A percentile compares a stretch with the other conserved stretches of the same genome.
These are phyloP conservation scores for Rhizopogon roseolus DNA, from an alignment of 768 basidiomycete species.

Conservation along the genomic window DNA sequence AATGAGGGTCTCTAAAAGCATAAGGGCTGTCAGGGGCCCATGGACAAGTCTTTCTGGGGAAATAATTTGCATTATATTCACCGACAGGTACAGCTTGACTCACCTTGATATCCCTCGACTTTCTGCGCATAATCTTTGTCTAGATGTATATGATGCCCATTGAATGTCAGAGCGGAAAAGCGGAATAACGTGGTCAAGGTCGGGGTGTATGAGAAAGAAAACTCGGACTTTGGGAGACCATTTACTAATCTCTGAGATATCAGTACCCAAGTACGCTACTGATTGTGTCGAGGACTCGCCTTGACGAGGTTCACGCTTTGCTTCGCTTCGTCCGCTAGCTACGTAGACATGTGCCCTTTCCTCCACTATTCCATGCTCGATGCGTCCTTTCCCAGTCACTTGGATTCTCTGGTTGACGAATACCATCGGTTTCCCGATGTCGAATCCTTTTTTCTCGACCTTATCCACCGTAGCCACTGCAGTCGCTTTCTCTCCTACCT, in stretches of 20 bases:
- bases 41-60: constrained; percentile 74
- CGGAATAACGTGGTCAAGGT: constrained; percentile 73
- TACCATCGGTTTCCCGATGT: constrained; percentile 56
- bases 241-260: constrained; percentile 33
- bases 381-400: constrained; percentile 38
- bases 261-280: not conserved
- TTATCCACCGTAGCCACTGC: constrained; percentile 45
- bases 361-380: constrained; percentile 49
- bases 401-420: constrained; percentile 67
- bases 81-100: not conserved
- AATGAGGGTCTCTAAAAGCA: constrained; percentile 62
- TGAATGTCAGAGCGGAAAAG: constrained; percentile 84
- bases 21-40: constrained; percentile 75
- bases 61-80: constrained; percentile 1
- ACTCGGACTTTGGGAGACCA: constrained; percentile 46
- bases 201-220: constrained; percentile 64
- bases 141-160: constrained; percentile 81
- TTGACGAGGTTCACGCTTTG: constrained; percentile 31
- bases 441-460: constrained; percentile 63
- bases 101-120: constrained; percentile 71
- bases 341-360: constrained; percentile 66
- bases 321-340: constrained; percentile 9
- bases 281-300: constrained; percentile 27
- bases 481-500: constrained; percentile 47
- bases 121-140: constrained; percentile 67